Evolutionary conservation across 2,329 filamentous ascomycete species (phyloP), one percentile per base, ranked within the genome.

Genomic region (Curvularia sp.): DNA sequence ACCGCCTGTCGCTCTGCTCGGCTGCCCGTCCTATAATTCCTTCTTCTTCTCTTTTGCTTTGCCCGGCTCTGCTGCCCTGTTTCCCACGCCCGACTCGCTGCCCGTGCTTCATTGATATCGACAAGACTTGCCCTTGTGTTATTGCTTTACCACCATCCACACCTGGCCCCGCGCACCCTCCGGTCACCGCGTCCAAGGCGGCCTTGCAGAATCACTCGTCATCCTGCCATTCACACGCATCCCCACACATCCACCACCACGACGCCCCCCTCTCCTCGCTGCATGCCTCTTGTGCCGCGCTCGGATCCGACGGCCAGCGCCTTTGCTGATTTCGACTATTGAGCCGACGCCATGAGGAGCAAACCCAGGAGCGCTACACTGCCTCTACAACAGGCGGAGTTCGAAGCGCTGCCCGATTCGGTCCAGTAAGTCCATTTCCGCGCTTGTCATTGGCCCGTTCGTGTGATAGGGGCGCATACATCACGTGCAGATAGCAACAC

Each of bases 341-440:
- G 55, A 55, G 53, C 64, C 66, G 58, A 38, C 55, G 63, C 67
- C 66, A 76, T 76, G 72, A 68, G 55, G 60, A 69, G 58, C 53
- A 74, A 63, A 64, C 57, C 58, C 51, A 72, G 58, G 62, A 59
- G 57, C 38, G 51, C 59, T 35, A 55, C 61, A 49, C 60, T 71
- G 64, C 64, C 66, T 49, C 63, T 76, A 53, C 70, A 70, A 57
- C 71, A 77, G 63, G 75, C 76, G 56, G 77, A 81, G 55, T 81
- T 76, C 67, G 75, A 77, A 49, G 68, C 74, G 35, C 71, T 82
- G 60, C 80, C 80, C 20, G 52, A 70, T 63, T 77, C 78, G 56
- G 73, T 82, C 50, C 77, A 79, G 80, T 81, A 75, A 69, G 78
- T 78, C 15, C 20, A 41, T 41, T 49, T 35, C 26, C 8, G 31